Evolutionary conservation across 805 yeast species (phyloP).

Genomic region (Saturnispora kantuleensis): DNA sequence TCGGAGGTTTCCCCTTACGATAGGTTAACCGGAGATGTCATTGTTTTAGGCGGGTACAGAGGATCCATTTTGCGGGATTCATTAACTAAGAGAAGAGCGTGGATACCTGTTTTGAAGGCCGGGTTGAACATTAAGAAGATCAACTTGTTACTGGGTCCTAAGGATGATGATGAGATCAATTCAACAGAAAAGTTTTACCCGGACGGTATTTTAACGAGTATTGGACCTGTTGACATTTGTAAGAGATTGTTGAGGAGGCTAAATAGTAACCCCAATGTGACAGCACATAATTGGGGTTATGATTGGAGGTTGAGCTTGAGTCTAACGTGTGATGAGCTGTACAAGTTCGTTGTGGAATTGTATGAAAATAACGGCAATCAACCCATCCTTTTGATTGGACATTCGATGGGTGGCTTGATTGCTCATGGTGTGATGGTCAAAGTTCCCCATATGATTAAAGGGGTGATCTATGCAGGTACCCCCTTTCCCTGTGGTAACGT

Average conservation of each 20-base stretch:
- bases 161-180: conserved; percentile 53
- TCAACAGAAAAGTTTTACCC: conserved; percentile 49
- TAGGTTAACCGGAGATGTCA: conserved; percentile 65
- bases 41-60: conserved; percentile 81
- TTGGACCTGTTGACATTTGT: conserved; percentile 83
- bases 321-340: conserved; percentile 41
- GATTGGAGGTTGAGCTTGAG: conserved; percentile 83
- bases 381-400: conserved; percentile 69
- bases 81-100: conserved; percentile 53
- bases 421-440: conserved; percentile 70
- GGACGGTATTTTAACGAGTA: conserved; percentile 67
- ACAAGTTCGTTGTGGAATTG: conserved; percentile 36
- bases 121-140: conserved; percentile 67
- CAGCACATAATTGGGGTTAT: conserved; percentile 72
- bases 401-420: conserved; percentile 90
- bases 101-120: conserved; percentile 79
- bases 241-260: conserved; percentile 49
- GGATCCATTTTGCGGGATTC: conserved; percentile 69
- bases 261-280: conserved; percentile 44
- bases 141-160: conserved; percentile 65
- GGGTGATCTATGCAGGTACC: conserved; percentile 70
- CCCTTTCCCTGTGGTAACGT: conserved; percentile 82
- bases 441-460: conserved; percentile 60
- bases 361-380: conserved; percentile 36
- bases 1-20: conserved; percentile 28